Evolutionary conservation across 768 basidiomycete species (phyloP), one percentile per base, ranked within the genome.

Genomic region (Tulasnella sp.): DNA sequence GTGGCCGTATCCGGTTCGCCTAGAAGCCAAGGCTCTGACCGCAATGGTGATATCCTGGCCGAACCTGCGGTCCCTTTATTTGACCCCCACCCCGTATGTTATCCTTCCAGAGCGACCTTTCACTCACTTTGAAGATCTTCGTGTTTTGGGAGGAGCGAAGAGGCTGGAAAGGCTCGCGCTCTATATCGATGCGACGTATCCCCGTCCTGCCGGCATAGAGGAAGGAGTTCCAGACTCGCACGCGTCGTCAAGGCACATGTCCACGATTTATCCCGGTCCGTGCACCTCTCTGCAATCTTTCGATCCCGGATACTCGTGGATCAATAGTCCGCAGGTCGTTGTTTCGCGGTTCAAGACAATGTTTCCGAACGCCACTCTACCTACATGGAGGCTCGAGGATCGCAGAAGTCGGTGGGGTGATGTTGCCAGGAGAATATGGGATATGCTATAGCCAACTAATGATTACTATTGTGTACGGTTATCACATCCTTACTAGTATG

Each of bases 281-380:
- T 22, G 29, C n/a, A 32, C 9, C 1, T 42, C 64, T 26, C 37
- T 72, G 22, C 14, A 16, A 37, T 40, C 16, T 36, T 72, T 72
- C 32, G 72, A 72, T 35, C 72, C 72, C 11, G 72, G 72, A 16
- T 32, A 42, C 7, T 72, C 72, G 19, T 72, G 72, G 72, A 72
- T 72, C 42, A 72, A 44, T 52, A 19, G 67, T 37, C 26, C 32
- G 5, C 39, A 32, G n/a, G 22, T 70, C 41, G 72, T 40, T 19
- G 64, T 42, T 16, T 26, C 40, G 16, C 19, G n/a, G n/a, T 35
- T 72, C 42, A 35, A 35, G 32, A 17, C 14, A 29, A n/a, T 42
- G 17, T 72, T 67, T 67, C 64, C 64, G 32, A 65, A 62, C 65
- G 72, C 42, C 8, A 39, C 2, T 35, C 17, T 72, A n/a, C 72